A percentile compares a stretch with the other conserved stretches of the same genome.
Conservation (phyloP, 768 basidiomycete species). For the Tricholoma saponaceum region DNA sequence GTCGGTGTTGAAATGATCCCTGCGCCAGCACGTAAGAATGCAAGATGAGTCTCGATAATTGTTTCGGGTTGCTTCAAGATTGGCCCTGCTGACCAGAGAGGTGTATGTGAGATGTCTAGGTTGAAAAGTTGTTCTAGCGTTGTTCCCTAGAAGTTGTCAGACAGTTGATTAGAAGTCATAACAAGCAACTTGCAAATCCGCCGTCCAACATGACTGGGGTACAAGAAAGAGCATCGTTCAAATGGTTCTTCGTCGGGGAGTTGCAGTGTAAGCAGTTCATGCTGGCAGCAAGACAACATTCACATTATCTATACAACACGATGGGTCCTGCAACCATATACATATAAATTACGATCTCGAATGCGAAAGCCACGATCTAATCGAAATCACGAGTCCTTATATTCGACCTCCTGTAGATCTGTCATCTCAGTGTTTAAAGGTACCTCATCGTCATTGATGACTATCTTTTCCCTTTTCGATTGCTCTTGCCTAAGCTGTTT, state of each 20-base stretch:
- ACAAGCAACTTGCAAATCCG: conserved; percentile 34
- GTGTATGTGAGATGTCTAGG: conserved; percentile 43
- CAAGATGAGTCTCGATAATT: conserved; percentile 55
- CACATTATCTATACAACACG: not conserved
- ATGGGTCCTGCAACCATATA: no score
- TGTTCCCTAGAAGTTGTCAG: conserved; percentile 44
- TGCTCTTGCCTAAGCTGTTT: conserved; percentile 47
- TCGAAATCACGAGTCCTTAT: not conserved
- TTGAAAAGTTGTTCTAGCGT: conserved; percentile 51
- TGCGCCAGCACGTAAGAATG: conserved; percentile 64
- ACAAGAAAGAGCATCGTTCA: conserved; percentile 6
- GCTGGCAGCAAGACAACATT: no score
- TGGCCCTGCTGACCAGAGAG: conserved; percentile 72
- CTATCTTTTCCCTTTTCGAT: conserved; percentile 15
- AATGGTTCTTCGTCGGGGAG: not conserved
- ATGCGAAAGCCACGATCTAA: not conserved
- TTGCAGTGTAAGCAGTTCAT: no score
- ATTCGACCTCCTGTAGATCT: not conserved
- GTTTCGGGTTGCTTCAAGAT: conserved; percentile 47
- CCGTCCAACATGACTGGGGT: conserved; percentile 35
- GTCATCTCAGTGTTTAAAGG: not conserved
- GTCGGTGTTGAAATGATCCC: conserved; percentile 65
- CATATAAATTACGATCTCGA: no score
- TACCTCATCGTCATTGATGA: conserved; percentile 11
- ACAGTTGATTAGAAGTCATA: not conserved